These are phyloP conservation scores for Coemansia sp. DNA, from an alignment of 192 early-diverging fungal species.

Conservation along the genomic window DNA sequence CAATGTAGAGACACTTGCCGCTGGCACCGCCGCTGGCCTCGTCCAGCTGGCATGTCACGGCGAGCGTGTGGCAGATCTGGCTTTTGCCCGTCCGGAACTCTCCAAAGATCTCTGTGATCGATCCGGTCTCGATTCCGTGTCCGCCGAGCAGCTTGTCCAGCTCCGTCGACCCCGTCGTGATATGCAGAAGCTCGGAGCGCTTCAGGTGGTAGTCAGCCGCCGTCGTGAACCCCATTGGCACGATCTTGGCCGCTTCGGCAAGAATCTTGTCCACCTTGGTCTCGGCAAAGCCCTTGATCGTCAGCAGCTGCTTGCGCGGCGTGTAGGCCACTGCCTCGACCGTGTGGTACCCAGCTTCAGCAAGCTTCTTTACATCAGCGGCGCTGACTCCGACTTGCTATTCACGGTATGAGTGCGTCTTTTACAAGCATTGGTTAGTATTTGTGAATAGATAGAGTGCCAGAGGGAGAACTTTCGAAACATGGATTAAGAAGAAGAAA, in stretches of 20 bases:
- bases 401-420: too few species aligned
- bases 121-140: conserved; percentile 89
- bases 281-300: conserved; percentile 94
- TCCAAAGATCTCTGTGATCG: conserved; percentile 97
- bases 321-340: conserved; percentile 94
- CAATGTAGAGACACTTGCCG: conserved; percentile 94
- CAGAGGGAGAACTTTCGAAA: too few species aligned
- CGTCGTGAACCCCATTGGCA: conserved; percentile 94
- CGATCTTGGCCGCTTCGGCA: conserved; percentile 84
- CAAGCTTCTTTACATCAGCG: conserved; percentile 79
- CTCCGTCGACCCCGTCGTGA: conserved; percentile 88
- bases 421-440: too few species aligned
- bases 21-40: conserved; percentile 85
- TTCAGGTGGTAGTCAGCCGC: conserved; percentile 87
- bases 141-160: conserved; percentile 91
- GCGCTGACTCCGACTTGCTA: conserved; percentile 67
- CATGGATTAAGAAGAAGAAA: not conserved
- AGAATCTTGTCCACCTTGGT: conserved; percentile 94
- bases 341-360: conserved; percentile 82
- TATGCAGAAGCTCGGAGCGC: conserved; percentile 72
- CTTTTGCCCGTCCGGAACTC: conserved; percentile 98
- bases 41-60: conserved; percentile 95
- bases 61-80: conserved; percentile 92
- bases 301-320: conserved; percentile 78
- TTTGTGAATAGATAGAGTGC: too few species aligned